Percentiles rank a stretch among this genome's conserved stretches.
These are phyloP conservation scores for Hemisphaericaspora xylanilytica DNA, from an alignment of 1,139 yeast species.

Conservation along the genomic window DNA sequence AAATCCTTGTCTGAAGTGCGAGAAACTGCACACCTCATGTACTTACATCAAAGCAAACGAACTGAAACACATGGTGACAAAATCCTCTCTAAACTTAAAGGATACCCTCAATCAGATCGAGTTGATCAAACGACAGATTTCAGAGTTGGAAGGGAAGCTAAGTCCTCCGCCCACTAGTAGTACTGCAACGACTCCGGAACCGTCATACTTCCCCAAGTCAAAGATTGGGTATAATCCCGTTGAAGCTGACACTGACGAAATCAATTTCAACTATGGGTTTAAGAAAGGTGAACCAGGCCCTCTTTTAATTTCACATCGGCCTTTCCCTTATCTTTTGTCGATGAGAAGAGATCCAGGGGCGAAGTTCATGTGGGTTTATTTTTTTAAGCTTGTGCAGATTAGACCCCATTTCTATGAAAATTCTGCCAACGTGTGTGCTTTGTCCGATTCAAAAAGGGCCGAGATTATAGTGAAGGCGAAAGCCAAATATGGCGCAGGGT, in stretches of 20 bases:
- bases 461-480: constrained; percentile 6
- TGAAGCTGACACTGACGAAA: constrained; percentile 6
- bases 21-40: constrained; percentile 17
- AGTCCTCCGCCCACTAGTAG: no score
- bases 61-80: constrained; percentile 2
- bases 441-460: constrained; percentile 2
- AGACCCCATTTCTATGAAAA: constrained; percentile 2
- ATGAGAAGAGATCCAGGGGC: constrained; percentile 21
- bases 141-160: constrained; percentile 7
- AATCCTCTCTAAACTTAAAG: constrained; percentile 12
- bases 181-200: background rate
- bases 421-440: background rate
- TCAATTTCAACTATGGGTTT: constrained; percentile 14
- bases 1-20: constrained; percentile 27
- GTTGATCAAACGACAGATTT: constrained; percentile 4
- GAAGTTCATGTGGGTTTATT: constrained; percentile 14
- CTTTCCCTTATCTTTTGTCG: constrained; percentile 16
- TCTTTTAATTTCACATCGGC: constrained; percentile 7
- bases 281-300: constrained; percentile 8
- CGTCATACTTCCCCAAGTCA: constrained; percentile 1
- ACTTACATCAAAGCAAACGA: constrained; percentile 10
- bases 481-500: constrained; percentile 7
- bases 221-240: constrained; percentile 15
- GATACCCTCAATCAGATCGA: background rate
- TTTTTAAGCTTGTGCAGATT: constrained; percentile 1